Percentiles rank a stretch among this genome's conserved stretches.
These are phyloP conservation scores for Passiflora organensis DNA, from an alignment of 345 rosid species.

Conservation along the genomic window DNA sequence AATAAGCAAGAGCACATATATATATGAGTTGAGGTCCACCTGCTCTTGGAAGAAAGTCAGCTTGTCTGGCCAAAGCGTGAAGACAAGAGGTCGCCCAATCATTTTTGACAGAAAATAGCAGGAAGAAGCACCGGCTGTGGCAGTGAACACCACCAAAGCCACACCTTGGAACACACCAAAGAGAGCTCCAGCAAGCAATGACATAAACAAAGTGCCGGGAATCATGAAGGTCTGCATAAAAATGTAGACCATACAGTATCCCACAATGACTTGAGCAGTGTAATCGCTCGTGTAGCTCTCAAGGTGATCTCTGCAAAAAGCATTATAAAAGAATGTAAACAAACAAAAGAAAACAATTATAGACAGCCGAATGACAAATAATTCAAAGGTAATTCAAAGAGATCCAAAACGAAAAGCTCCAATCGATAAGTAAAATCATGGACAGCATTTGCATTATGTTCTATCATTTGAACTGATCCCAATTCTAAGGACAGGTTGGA, in stretches of 20 bases:
- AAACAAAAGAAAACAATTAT: constrained; percentile 2
- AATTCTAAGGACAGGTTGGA: too few species aligned
- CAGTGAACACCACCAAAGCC: constrained; percentile 73
- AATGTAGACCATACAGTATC: constrained; percentile 71
- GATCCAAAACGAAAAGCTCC: neutral
- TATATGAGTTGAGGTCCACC: constrained; percentile 36
- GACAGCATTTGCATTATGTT: too few species aligned
- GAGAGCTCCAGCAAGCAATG: constrained; percentile 90
- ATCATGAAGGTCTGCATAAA: constrained; percentile 98
- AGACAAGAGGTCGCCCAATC: constrained; percentile 75
- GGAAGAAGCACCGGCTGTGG: constrained; percentile 97
- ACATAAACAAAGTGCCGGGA: constrained; percentile 90
- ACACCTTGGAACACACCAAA: constrained; percentile 87
- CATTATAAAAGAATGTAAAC: neutral
- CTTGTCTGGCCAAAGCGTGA: constrained; percentile 88
- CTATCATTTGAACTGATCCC: too few species aligned
- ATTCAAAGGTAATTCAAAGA: neutral
- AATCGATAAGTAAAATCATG: too few species aligned
- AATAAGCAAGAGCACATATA: neutral
- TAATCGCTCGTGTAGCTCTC: constrained; percentile 88
- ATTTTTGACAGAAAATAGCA: constrained; percentile 81
- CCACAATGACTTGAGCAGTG: constrained; percentile 72
- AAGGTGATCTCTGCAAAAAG: constrained; percentile 63
- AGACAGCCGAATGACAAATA: neutral
- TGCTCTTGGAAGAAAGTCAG: constrained; percentile 81